A percentile compares a stretch with the other conserved stretches of the same genome.
Evolutionary conservation across 1,284 basidiomycete species (phyloP).

Genomic region (Vanrija humicola): DNA sequence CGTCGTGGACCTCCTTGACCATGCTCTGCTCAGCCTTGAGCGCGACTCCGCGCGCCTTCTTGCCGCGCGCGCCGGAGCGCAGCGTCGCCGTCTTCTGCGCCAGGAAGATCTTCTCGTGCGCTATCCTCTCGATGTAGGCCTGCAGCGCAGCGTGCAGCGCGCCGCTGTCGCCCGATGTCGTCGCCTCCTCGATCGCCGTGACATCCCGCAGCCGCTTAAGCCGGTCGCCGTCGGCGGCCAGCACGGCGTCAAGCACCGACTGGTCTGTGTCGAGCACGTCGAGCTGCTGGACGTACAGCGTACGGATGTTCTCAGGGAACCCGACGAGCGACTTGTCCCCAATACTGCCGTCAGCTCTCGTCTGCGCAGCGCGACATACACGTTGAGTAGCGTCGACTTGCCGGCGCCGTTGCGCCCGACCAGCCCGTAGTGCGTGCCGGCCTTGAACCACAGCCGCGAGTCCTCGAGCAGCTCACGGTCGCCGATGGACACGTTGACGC

Average conservation of each 20-base stretch:
- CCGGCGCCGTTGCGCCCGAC: conserved; percentile 59
- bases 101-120: conserved; percentile 4
- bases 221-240: conserved; percentile 6
- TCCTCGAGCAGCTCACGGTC: conserved; percentile 56
- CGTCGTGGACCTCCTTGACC: conserved; percentile 6
- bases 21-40: conserved; percentile 16
- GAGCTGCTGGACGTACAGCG: conserved; percentile 73
- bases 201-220: conserved; percentile 8
- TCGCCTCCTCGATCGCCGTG: conserved; percentile 3
- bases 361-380: conserved; percentile 61
- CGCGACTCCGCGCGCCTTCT: conserved; percentile 16
- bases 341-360: conserved; percentile 52
- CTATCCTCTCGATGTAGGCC: conserved; percentile 2
- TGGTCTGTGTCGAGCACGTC: conserved; percentile 78
- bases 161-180: not conserved
- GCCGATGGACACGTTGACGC: conserved; percentile 54
- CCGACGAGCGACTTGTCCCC: conserved; percentile 86
- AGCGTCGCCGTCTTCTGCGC: conserved; percentile 18
- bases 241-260: not conserved
- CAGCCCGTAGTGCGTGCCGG: conserved; percentile 56
- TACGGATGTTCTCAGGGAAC: conserved; percentile 71
- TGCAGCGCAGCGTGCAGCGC: not conserved
- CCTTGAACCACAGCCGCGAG: conserved; percentile 56
- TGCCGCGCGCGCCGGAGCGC: conserved; percentile 15
- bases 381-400: conserved; percentile 50